phyloP scores from a whole-genome alignment of 345 rosid species.

The Ailanthus altissimus region DNA sequence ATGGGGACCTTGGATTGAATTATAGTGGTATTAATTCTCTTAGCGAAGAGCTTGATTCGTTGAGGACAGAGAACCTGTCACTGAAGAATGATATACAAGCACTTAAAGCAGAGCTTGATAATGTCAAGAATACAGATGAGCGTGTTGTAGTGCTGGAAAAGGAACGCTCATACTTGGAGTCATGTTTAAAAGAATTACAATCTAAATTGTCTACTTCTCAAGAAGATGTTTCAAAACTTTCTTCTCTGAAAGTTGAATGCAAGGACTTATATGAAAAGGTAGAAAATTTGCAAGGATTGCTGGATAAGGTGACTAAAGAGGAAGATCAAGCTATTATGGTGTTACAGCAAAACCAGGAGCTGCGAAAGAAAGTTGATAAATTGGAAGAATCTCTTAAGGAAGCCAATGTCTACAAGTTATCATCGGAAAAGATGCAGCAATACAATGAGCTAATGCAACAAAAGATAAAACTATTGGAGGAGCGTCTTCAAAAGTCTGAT shows the following conservation, averaged over 20 bases:
- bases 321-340: constrained; percentile 81
- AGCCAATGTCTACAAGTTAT: constrained; percentile 65
- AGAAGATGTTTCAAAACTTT: constrained; percentile 69
- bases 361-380: constrained; percentile 72
- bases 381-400: constrained; percentile 81
- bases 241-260: constrained; percentile 66
- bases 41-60: constrained; percentile 56
- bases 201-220: constrained; percentile 65
- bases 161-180: constrained; percentile 59
- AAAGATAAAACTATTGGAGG: constrained; percentile 79
- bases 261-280: constrained; percentile 72
- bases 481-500: constrained; percentile 81
- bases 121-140: constrained; percentile 58
- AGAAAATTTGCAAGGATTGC: constrained; percentile 59
- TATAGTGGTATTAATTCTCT: constrained; percentile 45
- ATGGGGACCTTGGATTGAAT: constrained; percentile 34
- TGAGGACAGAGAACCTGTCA: constrained; percentile 65
- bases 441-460: constrained; percentile 84
- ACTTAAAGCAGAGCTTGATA: constrained; percentile 54
- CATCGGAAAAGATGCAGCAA: constrained; percentile 72
- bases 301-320: constrained; percentile 72
- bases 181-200: constrained; percentile 72
- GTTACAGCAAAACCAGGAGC: constrained; percentile 84
- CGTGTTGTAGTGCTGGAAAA: constrained; percentile 68
- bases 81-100: constrained; percentile 67